Base-by-base conservation (phyloP, 1,284 basidiomycete genomes). In the Fomitopsis betulina region DNA sequence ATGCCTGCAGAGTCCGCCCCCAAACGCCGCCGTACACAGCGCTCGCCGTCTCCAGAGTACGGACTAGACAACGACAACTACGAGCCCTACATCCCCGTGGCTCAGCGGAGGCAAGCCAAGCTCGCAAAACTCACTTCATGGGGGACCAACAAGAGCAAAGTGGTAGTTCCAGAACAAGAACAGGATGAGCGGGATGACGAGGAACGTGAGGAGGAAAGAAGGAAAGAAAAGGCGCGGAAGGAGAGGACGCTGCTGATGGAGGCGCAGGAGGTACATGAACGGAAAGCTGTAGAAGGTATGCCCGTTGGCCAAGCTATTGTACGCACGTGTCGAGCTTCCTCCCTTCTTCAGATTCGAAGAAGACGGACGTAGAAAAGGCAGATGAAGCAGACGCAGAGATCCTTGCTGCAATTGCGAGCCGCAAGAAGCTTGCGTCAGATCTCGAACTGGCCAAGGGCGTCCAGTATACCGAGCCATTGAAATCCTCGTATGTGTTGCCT, bases 401-500 rank as follows among this genome's bases (percentile, higher is more conserved):
- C 57, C 76, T 99, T 5, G 91, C 91, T 54, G 95, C 96, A 12
- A 94, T 98, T 67, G 92, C 93, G 40, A 91, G 91, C 60, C 82
- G 92, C 64, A 84, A 92, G 70, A 97, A 96, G 71, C 84, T 99
- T 3, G 93, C 92, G 0, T 93, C 93, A 13, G 95, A 95, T 62
- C 77, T 93, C 67, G 97, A 99, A 71, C 75, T 99, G 32, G 96
- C 97, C 1, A 87, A 93, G 68, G 97, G 96, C 12, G 95, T 97
- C 56, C 81, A 84, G 43, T 99, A 96, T 69, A 93, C 89, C 0
- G 93, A 98, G 66, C 82, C 93, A 33, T 71, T 99, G 61, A 87
- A 86, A 70, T 86, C 95, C 13, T 86, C 89, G 89, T 93, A 67
- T 54, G 85, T 74, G 32, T 15, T 13, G 5, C 39, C 8, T 52